Conservation (phyloP, 2,329 filamentous ascomycete genomes). For the Ceratocystis cubensis region DNA sequence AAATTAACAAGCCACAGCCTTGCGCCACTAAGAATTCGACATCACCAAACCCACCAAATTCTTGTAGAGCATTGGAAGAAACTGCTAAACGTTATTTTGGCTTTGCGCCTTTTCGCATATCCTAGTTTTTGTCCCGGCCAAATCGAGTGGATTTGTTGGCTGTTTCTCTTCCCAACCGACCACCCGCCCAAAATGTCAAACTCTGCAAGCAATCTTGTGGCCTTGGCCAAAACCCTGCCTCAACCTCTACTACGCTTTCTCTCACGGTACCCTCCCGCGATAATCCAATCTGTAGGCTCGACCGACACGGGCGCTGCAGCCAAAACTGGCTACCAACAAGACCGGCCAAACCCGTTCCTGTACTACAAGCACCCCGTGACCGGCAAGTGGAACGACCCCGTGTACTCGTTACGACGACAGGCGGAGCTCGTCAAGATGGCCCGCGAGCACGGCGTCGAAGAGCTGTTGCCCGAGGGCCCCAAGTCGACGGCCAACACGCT, state of each 20-base stretch:
- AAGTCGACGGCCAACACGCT: constrained; percentile 65
- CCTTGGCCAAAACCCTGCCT: constrained; percentile 61
- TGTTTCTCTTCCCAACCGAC: background rate
- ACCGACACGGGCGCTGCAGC: constrained; percentile 24
- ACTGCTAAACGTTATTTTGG: background rate
- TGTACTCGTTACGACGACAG: constrained; percentile 74
- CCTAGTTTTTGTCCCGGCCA: background rate
- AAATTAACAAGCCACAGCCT: background rate
- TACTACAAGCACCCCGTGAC: constrained; percentile 66
- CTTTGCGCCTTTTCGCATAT: background rate
- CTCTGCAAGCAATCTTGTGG: constrained; percentile 28
- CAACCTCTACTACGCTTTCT: constrained; percentile 74
- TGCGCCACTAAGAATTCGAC: constrained; percentile 1
- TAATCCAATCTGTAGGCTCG: constrained; percentile 38
- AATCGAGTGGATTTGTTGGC: too few species aligned
- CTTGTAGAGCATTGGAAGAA: background rate
- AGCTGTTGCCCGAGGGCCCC: constrained; percentile 60
- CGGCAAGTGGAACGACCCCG: constrained; percentile 70
- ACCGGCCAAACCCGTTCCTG: constrained; percentile 66
- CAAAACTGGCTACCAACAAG: constrained; percentile 41
- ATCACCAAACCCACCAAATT: constrained; percentile 1
- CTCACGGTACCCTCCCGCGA: constrained; percentile 68
- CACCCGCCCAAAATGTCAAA: constrained; percentile 28
- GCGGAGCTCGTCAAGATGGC: constrained; percentile 85
- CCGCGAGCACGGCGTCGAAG: constrained; percentile 62